These are phyloP conservation scores for Hericium erinaceus DNA, from an alignment of 768 basidiomycete species.

Conservation along the genomic window DNA sequence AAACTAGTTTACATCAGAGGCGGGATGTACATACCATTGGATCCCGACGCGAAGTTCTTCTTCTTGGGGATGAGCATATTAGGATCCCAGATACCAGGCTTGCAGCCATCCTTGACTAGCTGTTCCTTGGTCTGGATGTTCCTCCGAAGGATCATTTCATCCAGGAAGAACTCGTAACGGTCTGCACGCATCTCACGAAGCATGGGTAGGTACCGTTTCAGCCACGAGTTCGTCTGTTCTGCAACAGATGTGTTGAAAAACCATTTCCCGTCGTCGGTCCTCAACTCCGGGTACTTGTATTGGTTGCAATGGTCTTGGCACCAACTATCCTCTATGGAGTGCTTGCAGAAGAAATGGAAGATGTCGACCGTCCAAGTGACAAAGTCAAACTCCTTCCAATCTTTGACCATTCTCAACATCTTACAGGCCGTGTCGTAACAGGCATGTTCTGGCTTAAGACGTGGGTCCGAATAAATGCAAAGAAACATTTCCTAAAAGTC, in stretches of 20 bases:
- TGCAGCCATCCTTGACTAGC: neutral
- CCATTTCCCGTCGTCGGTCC: constrained; percentile 15
- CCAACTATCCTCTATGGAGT: constrained; percentile 15
- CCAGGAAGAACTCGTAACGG: constrained; percentile 21
- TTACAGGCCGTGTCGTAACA: no score
- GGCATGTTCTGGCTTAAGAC: no score
- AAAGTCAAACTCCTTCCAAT: no score
- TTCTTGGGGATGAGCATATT: no score
- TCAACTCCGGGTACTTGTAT: constrained; percentile 17
- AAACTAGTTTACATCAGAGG: no score
- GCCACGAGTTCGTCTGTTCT: constrained; percentile 28
- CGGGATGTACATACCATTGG: no score
- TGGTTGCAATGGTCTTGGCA: constrained; percentile 23
- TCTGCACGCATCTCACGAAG: constrained; percentile 18
- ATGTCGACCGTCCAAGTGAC: constrained; percentile 9
- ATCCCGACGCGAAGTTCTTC: no score
- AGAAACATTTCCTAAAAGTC: no score
- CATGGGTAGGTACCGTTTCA: constrained; percentile 23
- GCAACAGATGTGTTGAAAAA: constrained; percentile 26
- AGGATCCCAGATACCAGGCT: no score
- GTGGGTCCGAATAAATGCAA: no score
- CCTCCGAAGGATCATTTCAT: constrained; percentile 20
- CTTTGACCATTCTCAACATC: no score
- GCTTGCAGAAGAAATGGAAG: constrained; percentile 16
- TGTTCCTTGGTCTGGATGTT: constrained; percentile 6